Percentiles rank a stretch among this genome's conserved stretches.
Conservation (phyloP, 2,329 filamentous ascomycete species). For the Exophiala spinifera region DNA sequence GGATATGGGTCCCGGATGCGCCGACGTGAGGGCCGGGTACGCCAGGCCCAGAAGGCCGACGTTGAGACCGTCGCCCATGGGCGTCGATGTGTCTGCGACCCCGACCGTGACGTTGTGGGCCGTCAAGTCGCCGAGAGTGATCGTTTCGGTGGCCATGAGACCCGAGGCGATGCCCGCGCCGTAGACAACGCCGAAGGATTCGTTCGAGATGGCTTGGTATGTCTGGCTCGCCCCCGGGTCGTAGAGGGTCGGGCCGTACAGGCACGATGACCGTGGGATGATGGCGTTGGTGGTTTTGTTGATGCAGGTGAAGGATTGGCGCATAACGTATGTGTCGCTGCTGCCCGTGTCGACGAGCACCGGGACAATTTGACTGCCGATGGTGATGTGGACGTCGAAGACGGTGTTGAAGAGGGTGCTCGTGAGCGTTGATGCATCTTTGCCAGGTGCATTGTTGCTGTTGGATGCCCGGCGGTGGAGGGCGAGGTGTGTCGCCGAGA, state of each 20-base stretch:
- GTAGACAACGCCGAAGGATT: slow-evolving; percentile 30
- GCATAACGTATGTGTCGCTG: slow-evolving; percentile 47
- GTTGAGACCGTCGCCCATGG: slow-evolving; percentile 45
- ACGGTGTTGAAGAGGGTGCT: slow-evolving; percentile 7
- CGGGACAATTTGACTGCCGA: slow-evolving; percentile 37
- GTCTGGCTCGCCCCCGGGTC: slow-evolving; percentile 3
- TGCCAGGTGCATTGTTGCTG: not conserved
- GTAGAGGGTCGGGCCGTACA: slow-evolving; percentile 27
- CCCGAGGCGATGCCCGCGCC: slow-evolving; percentile 30
- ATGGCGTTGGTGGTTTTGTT: slow-evolving; percentile 22
- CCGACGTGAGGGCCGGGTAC: slow-evolving; percentile 49
- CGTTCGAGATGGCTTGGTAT: slow-evolving; percentile 25
- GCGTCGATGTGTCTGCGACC: slow-evolving; percentile 43
- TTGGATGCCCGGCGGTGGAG: not conserved
- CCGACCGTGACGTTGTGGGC: slow-evolving; percentile 46
- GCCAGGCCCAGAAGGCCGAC: slow-evolving; percentile 53
- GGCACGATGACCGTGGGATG: slow-evolving; percentile 19
- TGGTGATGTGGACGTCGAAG: slow-evolving; percentile 16
- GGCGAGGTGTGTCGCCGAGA: slow-evolving; percentile 2
- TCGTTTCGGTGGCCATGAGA: slow-evolving; percentile 27
- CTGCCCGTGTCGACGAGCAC: slow-evolving; percentile 49
- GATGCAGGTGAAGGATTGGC: slow-evolving; percentile 37
- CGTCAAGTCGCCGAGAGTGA: slow-evolving; percentile 28
- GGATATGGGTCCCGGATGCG: slow-evolving; percentile 29
- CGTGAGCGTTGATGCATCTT: not conserved